A percentile compares a stretch with the other conserved stretches of the same genome.
Conservation (phyloP, 108 stramenopile genomes). For the Asterionellopsis glacialis region DNA sequence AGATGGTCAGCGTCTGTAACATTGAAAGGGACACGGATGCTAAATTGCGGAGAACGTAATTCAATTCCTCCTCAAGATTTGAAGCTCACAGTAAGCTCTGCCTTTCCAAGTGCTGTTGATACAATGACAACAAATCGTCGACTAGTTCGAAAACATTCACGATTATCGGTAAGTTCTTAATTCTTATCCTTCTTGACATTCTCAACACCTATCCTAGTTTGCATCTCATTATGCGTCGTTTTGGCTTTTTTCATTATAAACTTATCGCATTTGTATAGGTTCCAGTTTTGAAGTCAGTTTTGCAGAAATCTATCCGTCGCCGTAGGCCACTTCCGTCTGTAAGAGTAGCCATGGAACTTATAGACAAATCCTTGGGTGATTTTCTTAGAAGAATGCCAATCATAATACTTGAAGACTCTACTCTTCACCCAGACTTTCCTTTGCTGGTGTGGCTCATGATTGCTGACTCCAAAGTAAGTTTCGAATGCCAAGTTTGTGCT, state of each 20-base stretch:
- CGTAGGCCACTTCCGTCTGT: slow-evolving; percentile 74
- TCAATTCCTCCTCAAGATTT: slow-evolving; percentile 6
- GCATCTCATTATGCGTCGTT: not conserved
- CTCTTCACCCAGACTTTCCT: slow-evolving; percentile 77
- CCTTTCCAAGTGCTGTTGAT: slow-evolving; percentile 10
- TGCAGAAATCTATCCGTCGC: slow-evolving; percentile 81
- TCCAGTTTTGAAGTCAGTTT: slow-evolving; percentile 77
- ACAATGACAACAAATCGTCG: not conserved
- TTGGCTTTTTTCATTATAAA: not conserved
- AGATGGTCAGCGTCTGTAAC: slow-evolving; percentile 32
- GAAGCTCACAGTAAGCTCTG: slow-evolving; percentile 24
- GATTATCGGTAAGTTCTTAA: slow-evolving; percentile 34
- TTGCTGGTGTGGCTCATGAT: slow-evolving; percentile 90
- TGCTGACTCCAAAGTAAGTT: slow-evolving; percentile 74
- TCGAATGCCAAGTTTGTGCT: not conserved
- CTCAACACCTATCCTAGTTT: not conserved
- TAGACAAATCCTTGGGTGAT: slow-evolving; percentile 55
- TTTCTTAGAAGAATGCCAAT: slow-evolving; percentile 82
- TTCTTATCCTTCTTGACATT: not conserved
- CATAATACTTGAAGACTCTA: slow-evolving; percentile 86
- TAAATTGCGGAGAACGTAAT: not conserved
- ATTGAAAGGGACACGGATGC: slow-evolving; percentile 10
- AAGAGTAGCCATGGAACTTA: slow-evolving; percentile 80
- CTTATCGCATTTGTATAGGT: slow-evolving; percentile 9
- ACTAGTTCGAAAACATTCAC: slow-evolving; percentile 55